These are phyloP conservation scores for Tetradesmus lagerheimii DNA, from an alignment of 139 green algal species.

Conservation along the genomic window DNA sequence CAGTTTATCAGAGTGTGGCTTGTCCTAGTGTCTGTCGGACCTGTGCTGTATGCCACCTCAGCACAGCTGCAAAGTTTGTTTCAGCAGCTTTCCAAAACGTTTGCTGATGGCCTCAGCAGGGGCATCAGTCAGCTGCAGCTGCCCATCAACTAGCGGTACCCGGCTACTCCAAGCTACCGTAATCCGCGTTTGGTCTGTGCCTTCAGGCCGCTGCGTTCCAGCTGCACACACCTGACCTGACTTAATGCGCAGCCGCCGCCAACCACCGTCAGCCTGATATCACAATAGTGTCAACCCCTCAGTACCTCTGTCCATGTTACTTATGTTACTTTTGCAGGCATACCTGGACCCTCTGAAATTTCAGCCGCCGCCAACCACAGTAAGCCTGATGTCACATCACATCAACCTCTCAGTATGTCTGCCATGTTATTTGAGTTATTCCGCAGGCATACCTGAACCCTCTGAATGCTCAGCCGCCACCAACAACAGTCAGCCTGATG, in stretches of 20 bases:
- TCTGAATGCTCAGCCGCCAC: neutral
- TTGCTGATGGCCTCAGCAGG: no score
- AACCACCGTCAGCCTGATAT: neutral
- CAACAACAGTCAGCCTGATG: neutral
- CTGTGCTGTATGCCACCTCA: no score
- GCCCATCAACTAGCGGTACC: no score
- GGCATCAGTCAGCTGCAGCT: no score
- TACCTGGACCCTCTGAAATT: neutral
- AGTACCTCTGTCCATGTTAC: no score
- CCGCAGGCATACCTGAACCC: constrained; percentile 12
- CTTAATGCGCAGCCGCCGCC: neutral
- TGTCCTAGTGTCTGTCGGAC: no score
- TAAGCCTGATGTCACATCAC: neutral
- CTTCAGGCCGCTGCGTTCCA: no score
- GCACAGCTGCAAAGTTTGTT: no score
- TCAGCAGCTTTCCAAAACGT: neutral
- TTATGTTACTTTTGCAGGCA: neutral
- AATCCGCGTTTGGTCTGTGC: no score
- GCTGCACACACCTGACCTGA: neutral
- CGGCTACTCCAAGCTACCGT: no score
- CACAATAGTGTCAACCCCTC: neutral
- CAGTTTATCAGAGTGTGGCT: no score
- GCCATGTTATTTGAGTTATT: neutral
- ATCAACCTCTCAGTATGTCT: no score
- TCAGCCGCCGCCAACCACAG: neutral